Evolutionary conservation across 2,329 filamentous ascomycete species (phyloP).

Genomic region (Huntiella savannae): DNA sequence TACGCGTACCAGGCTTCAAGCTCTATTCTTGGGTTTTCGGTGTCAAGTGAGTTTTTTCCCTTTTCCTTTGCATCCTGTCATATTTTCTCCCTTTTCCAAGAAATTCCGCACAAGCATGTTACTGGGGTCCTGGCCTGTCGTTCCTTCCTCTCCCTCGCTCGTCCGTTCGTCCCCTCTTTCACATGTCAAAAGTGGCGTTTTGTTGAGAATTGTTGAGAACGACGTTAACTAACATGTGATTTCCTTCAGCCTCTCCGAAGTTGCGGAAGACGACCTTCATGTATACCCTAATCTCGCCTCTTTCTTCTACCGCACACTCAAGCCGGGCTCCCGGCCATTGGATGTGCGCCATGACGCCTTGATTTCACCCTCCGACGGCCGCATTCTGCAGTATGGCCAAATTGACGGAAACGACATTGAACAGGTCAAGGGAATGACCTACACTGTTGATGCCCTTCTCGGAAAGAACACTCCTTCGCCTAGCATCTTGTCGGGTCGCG

Average conservation of each 20-base stretch:
- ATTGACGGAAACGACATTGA: slow-evolving; percentile 92
- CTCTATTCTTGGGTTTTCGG: slow-evolving; percentile 82
- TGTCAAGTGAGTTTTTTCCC: slow-evolving; percentile 38
- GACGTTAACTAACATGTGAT: neutral
- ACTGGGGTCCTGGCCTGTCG: neutral
- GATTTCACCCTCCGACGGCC: slow-evolving; percentile 76
- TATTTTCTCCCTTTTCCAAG: slow-evolving; percentile 1
- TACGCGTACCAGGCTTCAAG: slow-evolving; percentile 77
- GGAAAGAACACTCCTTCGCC: slow-evolving; percentile 43
- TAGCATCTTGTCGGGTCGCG: slow-evolving; percentile 27
- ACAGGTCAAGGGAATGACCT: slow-evolving; percentile 97
- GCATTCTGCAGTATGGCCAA: slow-evolving; percentile 74
- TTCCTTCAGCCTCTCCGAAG: slow-evolving; percentile 51
- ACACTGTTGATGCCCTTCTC: slow-evolving; percentile 81
- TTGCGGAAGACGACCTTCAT: slow-evolving; percentile 73
- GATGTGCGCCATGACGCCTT: slow-evolving; percentile 65
- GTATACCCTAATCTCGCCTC: slow-evolving; percentile 81
- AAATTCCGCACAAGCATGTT: neutral
- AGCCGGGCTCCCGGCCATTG: slow-evolving; percentile 69
- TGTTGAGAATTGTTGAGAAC: slow-evolving; percentile 9
- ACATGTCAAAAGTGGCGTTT: slow-evolving; percentile 1
- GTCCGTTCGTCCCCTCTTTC: slow-evolving; percentile 2
- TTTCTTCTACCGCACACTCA: slow-evolving; percentile 92
- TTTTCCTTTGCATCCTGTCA: neutral
- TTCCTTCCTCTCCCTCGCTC: neutral